Base-by-base conservation (phyloP, 345 rosid genomes). In the Xanthoceras sorbifolium region DNA sequence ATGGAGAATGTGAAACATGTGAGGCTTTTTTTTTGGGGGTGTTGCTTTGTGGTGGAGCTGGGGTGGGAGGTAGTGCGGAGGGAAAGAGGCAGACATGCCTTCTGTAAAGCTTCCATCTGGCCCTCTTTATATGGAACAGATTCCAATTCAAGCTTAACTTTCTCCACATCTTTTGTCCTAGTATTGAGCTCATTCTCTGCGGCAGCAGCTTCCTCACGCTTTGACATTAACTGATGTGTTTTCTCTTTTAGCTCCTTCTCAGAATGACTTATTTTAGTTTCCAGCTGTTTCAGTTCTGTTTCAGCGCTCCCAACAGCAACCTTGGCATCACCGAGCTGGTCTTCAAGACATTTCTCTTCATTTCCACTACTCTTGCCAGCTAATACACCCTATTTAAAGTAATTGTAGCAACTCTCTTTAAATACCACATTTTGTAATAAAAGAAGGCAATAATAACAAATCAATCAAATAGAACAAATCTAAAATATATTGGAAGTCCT, bases 321-420 rank as follows among this genome's bases (percentile, higher is more conserved):
- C 79, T 91, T 96, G 59, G 98, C 98, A 85, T 93, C 99, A 75
- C 81, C 89, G 67, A 96, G 87, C 84, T 96, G 99, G 87, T 96
- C 98, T 82, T 96, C 94, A 71, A 96, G 90, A 88, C 99, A 96
- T 82, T 96, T 96, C 76, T 93, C 99, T 80, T 96, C 99, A 81
- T 87, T 86, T 28, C 97, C 97, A 77, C 87, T 91, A 81, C 97
- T 93, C 82, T 96, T 96, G 46, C 99, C 99, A 88, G 95, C 97
- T 72, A 93, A 85, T 65, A 96, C 89, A 32, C 98, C 99, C 98
- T 96, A 78, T 50, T 52, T 64, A 79, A 59, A 69, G 55, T 22
- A 82, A 75, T 71, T 71, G 54, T 50, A 23, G 20, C 50, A 73
- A 55, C 73, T 48, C 78, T 78, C 79, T 82, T 18, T 36, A 73